These are phyloP conservation scores for Cocos nucifera DNA, from an alignment of 176 grass and related monocot genomes.

Conservation along the genomic window DNA sequence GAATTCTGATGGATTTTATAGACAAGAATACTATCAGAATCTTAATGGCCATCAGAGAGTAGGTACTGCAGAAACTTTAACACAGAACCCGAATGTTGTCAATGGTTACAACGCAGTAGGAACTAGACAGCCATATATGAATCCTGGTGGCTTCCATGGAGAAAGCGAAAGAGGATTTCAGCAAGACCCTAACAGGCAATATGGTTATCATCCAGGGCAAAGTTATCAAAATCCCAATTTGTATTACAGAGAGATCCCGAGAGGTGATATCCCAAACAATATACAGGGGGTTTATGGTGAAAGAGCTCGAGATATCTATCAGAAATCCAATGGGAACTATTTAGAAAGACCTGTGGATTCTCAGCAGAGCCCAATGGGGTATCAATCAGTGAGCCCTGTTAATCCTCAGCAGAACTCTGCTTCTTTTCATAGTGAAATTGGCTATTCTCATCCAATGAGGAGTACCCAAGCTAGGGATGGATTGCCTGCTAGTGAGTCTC, in stretches of 20 bases:
- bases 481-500: slow-evolving; percentile 25
- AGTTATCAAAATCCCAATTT: slow-evolving; percentile 23
- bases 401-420: slow-evolving; percentile 17
- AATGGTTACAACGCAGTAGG: neutral
- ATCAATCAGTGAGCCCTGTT: slow-evolving; percentile 1
- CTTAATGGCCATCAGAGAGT: neutral
- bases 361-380: slow-evolving; percentile 6
- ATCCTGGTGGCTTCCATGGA: slow-evolving; percentile 20
- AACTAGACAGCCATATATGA: slow-evolving; percentile 1
- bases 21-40: neutral
- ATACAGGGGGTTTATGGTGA: slow-evolving; percentile 23
- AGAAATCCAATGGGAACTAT: slow-evolving; percentile 23
- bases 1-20: neutral
- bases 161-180: slow-evolving; percentile 27
- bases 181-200: slow-evolving; percentile 24
- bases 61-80: neutral
- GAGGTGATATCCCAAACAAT: slow-evolving; percentile 16
- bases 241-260: slow-evolving; percentile 3
- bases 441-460: slow-evolving; percentile 6
- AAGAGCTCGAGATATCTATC: slow-evolving; percentile 21
- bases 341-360: slow-evolving; percentile 20
- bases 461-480: slow-evolving; percentile 14
- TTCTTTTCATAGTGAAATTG: slow-evolving; percentile 20
- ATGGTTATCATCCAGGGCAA: slow-evolving; percentile 30
- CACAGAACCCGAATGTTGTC: neutral